Conservation (phyloP, 2,329 filamentous ascomycete species). For the Purpureocillium takamizusanense region DNA sequence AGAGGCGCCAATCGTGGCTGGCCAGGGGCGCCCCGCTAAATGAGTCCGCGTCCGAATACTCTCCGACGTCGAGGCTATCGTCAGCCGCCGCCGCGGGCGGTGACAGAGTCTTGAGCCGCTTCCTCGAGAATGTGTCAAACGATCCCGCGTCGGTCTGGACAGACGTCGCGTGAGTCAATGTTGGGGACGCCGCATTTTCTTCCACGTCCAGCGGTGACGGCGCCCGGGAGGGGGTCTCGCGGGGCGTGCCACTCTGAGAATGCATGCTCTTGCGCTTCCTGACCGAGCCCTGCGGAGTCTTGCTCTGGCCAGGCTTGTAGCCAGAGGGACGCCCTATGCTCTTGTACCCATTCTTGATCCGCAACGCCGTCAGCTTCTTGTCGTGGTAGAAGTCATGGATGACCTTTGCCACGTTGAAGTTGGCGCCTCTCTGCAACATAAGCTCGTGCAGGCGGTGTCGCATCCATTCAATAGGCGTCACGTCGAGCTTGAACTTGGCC, state of each 20-base stretch:
- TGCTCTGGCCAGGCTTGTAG: constrained; percentile 24
- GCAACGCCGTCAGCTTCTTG: constrained; percentile 36
- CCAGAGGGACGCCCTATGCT: constrained; percentile 48
- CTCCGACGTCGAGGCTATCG: constrained; percentile 32
- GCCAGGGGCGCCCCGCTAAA: constrained; percentile 34
- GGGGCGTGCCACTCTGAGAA: constrained; percentile 16
- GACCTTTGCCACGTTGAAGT: constrained; percentile 41
- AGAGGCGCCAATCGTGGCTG: constrained; percentile 40
- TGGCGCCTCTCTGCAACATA: constrained; percentile 28
- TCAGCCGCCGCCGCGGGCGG: constrained; percentile 10
- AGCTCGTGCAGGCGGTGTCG: constrained; percentile 47
- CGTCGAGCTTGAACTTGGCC: constrained; percentile 41
- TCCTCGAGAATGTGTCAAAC: constrained; percentile 12
- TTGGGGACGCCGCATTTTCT: constrained; percentile 3
- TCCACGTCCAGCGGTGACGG: constrained; percentile 16
- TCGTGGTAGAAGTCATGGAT: constrained; percentile 49
- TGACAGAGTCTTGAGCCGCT: constrained; percentile 15
- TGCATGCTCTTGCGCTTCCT: constrained; percentile 26
- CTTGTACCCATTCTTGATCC: constrained; percentile 44
- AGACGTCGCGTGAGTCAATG: neutral
- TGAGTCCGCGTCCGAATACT: constrained; percentile 45
- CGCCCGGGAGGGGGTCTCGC: constrained; percentile 16
- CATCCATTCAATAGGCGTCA: constrained; percentile 46
- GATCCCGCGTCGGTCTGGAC: neutral
- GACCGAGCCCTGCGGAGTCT: constrained; percentile 12